Conservation (phyloP, 768 basidiomycete genomes). For the Leccinum uliginosum region DNA sequence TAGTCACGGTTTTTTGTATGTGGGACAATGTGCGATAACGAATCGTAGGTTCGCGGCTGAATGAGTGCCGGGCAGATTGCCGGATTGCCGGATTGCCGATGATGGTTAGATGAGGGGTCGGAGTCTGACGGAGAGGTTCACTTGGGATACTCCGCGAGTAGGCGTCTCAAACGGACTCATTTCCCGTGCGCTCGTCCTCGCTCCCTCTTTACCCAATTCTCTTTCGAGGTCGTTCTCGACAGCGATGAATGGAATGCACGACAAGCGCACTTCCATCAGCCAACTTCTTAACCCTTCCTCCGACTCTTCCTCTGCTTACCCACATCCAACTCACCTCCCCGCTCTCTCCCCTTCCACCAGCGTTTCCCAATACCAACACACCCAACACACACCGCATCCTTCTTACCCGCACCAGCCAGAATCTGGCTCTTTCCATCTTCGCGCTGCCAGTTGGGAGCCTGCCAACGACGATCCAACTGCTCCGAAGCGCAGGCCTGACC, state of each 20-base stretch:
- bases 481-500: conserved; percentile 33
- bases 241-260: conserved; percentile 41
- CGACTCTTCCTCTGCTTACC: conserved; percentile 34
- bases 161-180: conserved; percentile 29
- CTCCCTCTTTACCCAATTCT: conserved; percentile 7
- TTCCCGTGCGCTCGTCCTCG: conserved; percentile 21
- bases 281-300: conserved; percentile 48
- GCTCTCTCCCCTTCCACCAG: conserved; percentile 20
- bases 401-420: conserved; percentile 29
- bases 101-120: conserved; percentile 15
- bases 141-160: conserved; percentile 33
- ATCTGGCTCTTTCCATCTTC: conserved; percentile 44
- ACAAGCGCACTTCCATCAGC: conserved; percentile 49
- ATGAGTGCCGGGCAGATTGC: conserved; percentile 14
- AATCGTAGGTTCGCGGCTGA: conserved; percentile 28
- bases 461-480: conserved; percentile 35
- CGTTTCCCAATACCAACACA: conserved; percentile 28
- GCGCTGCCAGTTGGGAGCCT: conserved; percentile 57
- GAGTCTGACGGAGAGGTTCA: conserved; percentile 23
- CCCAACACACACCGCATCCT: conserved; percentile 22
- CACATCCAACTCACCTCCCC: conserved; percentile 28
- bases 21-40: conserved; percentile 1
- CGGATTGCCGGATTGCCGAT: conserved; percentile 26
- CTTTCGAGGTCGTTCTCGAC: conserved; percentile 10
- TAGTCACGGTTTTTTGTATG: conserved; percentile 10